These are phyloP conservation scores for Priceomyces castillae DNA, from an alignment of 805 yeast genomes.

Conservation along the genomic window DNA sequence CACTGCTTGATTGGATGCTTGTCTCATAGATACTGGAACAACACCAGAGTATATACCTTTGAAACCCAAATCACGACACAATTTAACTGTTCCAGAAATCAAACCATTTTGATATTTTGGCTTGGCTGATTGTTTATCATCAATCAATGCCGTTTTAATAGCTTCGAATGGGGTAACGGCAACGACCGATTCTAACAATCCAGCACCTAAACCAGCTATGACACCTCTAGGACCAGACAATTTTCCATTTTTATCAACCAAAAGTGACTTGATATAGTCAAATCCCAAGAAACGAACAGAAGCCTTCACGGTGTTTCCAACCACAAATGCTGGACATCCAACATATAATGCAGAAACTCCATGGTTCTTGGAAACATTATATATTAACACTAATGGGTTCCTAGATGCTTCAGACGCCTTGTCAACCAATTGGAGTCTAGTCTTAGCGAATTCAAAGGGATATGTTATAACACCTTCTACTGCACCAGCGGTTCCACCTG, in stretches of 20 bases:
- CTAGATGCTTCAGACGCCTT: slow-evolving; percentile 63
- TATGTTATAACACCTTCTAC: slow-evolving; percentile 89
- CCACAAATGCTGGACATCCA: slow-evolving; percentile 95
- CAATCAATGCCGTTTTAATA: slow-evolving; percentile 91
- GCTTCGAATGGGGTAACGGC: slow-evolving; percentile 98
- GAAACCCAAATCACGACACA: slow-evolving; percentile 76
- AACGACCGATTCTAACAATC: slow-evolving; percentile 82
- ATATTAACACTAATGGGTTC: slow-evolving; percentile 81
- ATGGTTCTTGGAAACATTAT: slow-evolving; percentile 69
- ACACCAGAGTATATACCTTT: slow-evolving; percentile 85
- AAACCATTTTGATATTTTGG: slow-evolving; percentile 76
- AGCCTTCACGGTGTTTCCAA: slow-evolving; percentile 95
- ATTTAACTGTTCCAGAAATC: slow-evolving; percentile 57
- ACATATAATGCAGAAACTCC: slow-evolving; percentile 81
- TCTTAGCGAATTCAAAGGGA: slow-evolving; percentile 96
- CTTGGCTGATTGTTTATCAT: slow-evolving; percentile 73
- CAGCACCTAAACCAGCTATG: slow-evolving; percentile 97
- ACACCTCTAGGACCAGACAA: slow-evolving; percentile 89
- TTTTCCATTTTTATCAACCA: slow-evolving; percentile 83
- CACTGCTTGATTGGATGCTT: slow-evolving; percentile 94
- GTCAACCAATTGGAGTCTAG: slow-evolving; percentile 80
- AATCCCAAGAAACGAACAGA: slow-evolving; percentile 93
- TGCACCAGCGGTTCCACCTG: slow-evolving; percentile 97
- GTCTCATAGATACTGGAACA: slow-evolving; percentile 90
- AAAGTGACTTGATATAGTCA: slow-evolving; percentile 74